Percentiles rank a stretch among this genome's conserved stretches.
Evolutionary conservation across 352 stramenopile species (phyloP).

Genomic region (Pythium vanterpoolii): DNA sequence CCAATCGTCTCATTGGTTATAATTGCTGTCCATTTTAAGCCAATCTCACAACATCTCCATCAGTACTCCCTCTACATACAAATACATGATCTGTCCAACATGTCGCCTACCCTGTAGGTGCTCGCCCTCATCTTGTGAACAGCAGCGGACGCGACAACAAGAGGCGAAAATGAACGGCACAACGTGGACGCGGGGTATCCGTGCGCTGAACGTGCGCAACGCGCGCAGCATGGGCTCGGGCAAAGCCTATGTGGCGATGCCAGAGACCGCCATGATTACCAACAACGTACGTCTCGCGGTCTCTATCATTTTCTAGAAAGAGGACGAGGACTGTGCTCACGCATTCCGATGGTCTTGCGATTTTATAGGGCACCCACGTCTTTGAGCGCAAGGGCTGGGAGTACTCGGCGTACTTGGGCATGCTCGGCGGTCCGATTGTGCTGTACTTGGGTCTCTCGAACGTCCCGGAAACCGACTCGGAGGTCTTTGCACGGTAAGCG

Average conservation of each 20-base stretch:
- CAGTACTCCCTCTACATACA: constrained; percentile 7
- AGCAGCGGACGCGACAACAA: constrained; percentile 9
- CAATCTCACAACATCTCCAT: constrained; percentile 13
- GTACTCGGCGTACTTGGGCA: constrained; percentile 75
- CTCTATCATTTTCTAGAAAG: neutral
- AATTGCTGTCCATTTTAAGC: constrained; percentile 6
- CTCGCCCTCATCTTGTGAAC: constrained; percentile 25
- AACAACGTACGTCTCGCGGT: constrained; percentile 63
- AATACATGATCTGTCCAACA: neutral
- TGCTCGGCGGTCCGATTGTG: constrained; percentile 64
- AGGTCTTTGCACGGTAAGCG: constrained; percentile 72
- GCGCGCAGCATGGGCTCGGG: constrained; percentile 53
- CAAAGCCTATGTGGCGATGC: constrained; percentile 65
- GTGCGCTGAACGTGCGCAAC: constrained; percentile 36
- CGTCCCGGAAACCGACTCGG: constrained; percentile 78
- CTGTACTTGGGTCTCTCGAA: constrained; percentile 79
- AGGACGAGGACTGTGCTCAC: neutral
- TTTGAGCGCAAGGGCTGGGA: constrained; percentile 85
- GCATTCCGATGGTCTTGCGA: constrained; percentile 2
- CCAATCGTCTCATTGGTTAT: constrained; percentile 15
- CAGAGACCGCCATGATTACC: constrained; percentile 84
- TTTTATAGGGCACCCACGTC: constrained; percentile 58
- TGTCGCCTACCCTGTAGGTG: constrained; percentile 17
- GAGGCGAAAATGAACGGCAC: constrained; percentile 35
- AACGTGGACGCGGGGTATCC: constrained; percentile 28